These are phyloP conservation scores for Colletotrichum paranaense DNA, from an alignment of 2,329 filamentous ascomycete genomes.

Conservation along the genomic window DNA sequence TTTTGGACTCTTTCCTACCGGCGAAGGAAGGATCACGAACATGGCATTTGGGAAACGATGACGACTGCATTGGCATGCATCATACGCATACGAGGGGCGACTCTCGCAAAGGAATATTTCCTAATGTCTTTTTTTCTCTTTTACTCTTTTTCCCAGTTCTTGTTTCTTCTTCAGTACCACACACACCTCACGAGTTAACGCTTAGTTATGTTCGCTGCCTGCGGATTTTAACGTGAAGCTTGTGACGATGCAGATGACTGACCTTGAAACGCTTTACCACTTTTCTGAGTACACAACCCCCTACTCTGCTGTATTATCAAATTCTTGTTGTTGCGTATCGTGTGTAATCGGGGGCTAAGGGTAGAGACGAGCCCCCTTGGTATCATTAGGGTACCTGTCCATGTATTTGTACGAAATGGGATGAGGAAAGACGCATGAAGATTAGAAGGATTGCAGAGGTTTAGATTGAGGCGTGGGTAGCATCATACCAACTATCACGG, in stretches of 20 bases:
- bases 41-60: constrained; percentile 16
- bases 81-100: constrained; percentile 15
- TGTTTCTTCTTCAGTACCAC: neutral
- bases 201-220: constrained; percentile 10
- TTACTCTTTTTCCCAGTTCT: neutral
- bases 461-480: neutral
- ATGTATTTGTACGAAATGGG: neutral
- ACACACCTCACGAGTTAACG: constrained; percentile 20
- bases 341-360: neutral
- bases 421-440: neutral
- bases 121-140: constrained; percentile 3
- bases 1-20: neutral
- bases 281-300: neutral
- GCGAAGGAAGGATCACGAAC: constrained; percentile 1
- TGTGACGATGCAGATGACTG: neutral
- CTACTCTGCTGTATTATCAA: neutral
- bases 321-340: neutral
- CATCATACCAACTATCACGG: neutral
- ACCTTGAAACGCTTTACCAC: too few relatives aligned
- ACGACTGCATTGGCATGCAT: constrained; percentile 31
- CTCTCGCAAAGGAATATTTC: constrained; percentile 17
- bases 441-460: neutral
- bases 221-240: constrained; percentile 7
- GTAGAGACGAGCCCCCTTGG: neutral
- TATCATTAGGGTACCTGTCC: neutral